Percentiles rank a stretch among this genome's conserved stretches.
These are phyloP conservation scores for Aspergillus udagawae DNA, from an alignment of 2,329 filamentous ascomycete species.

Conservation along the genomic window DNA sequence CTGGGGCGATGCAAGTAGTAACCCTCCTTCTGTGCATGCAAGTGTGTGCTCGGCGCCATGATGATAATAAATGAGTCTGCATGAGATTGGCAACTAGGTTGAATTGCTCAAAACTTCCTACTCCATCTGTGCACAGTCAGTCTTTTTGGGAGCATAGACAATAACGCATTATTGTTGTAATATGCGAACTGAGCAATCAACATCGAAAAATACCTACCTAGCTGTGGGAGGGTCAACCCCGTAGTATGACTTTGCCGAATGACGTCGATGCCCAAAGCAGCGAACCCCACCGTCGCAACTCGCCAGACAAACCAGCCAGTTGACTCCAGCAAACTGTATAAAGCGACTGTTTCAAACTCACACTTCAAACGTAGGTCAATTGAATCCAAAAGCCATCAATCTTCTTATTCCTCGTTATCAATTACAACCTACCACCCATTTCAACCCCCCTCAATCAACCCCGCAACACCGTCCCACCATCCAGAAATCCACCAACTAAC, in stretches of 20 bases:
- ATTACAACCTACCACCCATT: background rate
- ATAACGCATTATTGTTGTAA: background rate
- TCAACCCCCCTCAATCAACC: background rate
- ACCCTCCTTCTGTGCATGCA: conserved; percentile 26
- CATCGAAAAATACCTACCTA: background rate
- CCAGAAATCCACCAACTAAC: background rate
- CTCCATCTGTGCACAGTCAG: background rate
- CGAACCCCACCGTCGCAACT: background rate
- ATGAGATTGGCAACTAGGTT: background rate
- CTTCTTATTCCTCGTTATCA: background rate
- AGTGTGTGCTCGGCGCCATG: conserved; percentile 19
- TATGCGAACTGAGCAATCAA: background rate
- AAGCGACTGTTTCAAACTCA: background rate
- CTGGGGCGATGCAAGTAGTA: conserved; percentile 30
- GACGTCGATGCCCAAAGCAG: conserved; percentile 9
- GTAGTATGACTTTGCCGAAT: background rate
- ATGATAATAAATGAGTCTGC: background rate
- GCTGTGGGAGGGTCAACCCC: background rate
- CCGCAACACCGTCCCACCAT: conserved; percentile 1
- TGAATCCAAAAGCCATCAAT: background rate
- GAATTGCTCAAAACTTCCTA: background rate
- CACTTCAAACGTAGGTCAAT: background rate
- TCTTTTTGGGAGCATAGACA: background rate
- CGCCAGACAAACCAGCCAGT: background rate
- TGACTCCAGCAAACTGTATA: background rate